A percentile compares a stretch with the other conserved stretches of the same genome.
Conservation (phyloP, 768 basidiomycete genomes). For the Mycena latifolia region DNA sequence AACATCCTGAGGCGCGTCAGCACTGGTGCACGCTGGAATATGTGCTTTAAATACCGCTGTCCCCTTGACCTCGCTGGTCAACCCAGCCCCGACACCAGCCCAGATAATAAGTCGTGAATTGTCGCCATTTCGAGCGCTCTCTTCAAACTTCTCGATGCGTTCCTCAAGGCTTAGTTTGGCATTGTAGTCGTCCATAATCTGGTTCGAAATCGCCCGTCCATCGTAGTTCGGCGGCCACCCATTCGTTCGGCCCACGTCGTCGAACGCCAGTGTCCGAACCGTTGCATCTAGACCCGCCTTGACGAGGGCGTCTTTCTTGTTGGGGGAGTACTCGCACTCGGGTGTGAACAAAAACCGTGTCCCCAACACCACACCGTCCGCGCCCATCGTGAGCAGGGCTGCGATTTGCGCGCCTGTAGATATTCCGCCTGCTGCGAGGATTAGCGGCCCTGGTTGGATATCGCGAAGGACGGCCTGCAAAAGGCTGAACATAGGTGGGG, state of each 20-base stretch:
- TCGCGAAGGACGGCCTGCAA: slow-evolving; percentile 50
- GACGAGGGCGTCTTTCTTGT: slow-evolving; percentile 54
- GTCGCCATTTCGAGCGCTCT: slow-evolving; percentile 46
- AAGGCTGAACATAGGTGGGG: slow-evolving; percentile 54
- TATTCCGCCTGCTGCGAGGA: slow-evolving; percentile 65
- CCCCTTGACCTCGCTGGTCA: slow-evolving; percentile 44
- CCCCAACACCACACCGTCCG: slow-evolving; percentile 58
- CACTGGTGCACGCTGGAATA: no score
- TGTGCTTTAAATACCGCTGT: slow-evolving; percentile 24
- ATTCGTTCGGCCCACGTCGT: slow-evolving; percentile 49
- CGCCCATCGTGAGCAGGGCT: slow-evolving; percentile 57
- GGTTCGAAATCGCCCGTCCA: slow-evolving; percentile 56
- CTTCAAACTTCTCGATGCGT: slow-evolving; percentile 41
- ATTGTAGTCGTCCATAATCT: slow-evolving; percentile 44
- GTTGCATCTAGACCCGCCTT: slow-evolving; percentile 49
- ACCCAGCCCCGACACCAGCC: slow-evolving; percentile 56
- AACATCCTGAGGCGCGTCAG: slow-evolving; percentile 2
- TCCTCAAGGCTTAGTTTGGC: slow-evolving; percentile 46
- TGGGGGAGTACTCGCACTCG: slow-evolving; percentile 54
- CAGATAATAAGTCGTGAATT: slow-evolving; percentile 50
- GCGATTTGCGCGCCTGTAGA: slow-evolving; percentile 58
- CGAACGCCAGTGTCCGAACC: slow-evolving; percentile 54
- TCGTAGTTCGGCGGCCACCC: slow-evolving; percentile 57
- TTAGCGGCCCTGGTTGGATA: slow-evolving; percentile 44
- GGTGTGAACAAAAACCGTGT: slow-evolving; percentile 62